A percentile compares a stretch with the other conserved stretches of the same genome.
Evolutionary conservation across 306 rosid genomes (phyloP).

Genomic region (Pyrus pyrifolia): DNA sequence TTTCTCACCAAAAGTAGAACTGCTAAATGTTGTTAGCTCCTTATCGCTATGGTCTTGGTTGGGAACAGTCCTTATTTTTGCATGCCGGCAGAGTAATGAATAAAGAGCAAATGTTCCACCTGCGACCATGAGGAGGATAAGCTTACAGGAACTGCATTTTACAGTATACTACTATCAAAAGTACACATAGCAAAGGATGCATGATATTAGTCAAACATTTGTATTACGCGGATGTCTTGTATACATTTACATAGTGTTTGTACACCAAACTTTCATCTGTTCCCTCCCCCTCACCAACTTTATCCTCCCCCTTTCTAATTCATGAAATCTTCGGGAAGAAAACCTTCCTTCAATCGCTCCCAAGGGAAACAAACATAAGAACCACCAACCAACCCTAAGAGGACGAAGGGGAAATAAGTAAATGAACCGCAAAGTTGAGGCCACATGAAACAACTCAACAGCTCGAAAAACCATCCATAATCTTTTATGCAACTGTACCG

Average conservation of each 20-base stretch:
- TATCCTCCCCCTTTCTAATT: background rate
- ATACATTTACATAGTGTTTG: background rate
- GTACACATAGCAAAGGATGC: background rate
- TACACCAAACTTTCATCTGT: background rate
- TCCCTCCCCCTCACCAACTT: background rate
- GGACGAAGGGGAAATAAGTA: background rate
- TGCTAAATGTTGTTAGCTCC: slow-evolving; percentile 87
- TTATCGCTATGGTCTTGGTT: slow-evolving; percentile 91
- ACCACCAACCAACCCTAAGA: background rate
- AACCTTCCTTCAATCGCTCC: background rate
- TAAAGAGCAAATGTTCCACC: slow-evolving; percentile 98
- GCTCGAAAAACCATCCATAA: background rate
- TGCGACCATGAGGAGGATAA: slow-evolving; percentile 7
- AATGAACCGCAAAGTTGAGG: background rate
- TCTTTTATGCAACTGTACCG: background rate
- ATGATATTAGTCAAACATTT: background rate
- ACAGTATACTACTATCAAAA: background rate
- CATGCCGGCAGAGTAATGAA: slow-evolving; percentile 94
- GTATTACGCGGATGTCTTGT: background rate
- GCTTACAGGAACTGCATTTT: background rate
- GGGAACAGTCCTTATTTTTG: slow-evolving; percentile 77
- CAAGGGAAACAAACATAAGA: background rate
- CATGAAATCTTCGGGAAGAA: background rate
- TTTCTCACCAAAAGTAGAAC: slow-evolving; percentile 67
- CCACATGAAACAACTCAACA: background rate